Percentiles rank a stretch among this genome's conserved stretches.
These are phyloP conservation scores for Paramarasmius palmivorus DNA, from an alignment of 1,284 basidiomycete species.

Conservation along the genomic window DNA sequence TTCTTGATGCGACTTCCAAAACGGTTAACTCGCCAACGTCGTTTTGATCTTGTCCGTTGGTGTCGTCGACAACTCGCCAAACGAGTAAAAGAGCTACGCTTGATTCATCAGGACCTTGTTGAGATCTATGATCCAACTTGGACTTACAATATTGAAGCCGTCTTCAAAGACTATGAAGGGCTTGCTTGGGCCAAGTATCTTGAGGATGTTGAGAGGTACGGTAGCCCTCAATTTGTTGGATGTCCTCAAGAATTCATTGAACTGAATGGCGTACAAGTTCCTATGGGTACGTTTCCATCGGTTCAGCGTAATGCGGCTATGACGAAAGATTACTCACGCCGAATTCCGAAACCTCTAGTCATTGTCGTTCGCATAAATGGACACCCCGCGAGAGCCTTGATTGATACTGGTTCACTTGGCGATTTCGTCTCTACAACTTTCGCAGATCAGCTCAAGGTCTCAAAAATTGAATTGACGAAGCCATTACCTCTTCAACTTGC, in stretches of 20 bases:
- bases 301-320: slow-evolving; percentile 1
- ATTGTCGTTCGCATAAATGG: slow-evolving; percentile 28
- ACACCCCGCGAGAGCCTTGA: slow-evolving; percentile 22
- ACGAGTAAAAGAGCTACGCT: too few relatives aligned
- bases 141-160: too few relatives aligned
- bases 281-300: too few relatives aligned
- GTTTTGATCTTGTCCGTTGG: neutral
- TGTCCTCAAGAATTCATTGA: too few relatives aligned
- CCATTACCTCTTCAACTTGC: slow-evolving; percentile 20
- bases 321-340: slow-evolving; percentile 18
- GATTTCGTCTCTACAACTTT: slow-evolving; percentile 35
- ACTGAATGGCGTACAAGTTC: neutral
- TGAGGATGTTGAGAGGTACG: too few relatives aligned
- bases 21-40: neutral
- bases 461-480: slow-evolving; percentile 13
- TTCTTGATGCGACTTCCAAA: neutral
- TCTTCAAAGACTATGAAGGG: neutral
- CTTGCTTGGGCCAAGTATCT: too few relatives aligned
- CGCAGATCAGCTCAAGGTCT: slow-evolving; percentile 32
- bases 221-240: too few relatives aligned
- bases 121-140: too few relatives aligned
- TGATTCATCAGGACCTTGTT: too few relatives aligned
- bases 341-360: slow-evolving; percentile 27
- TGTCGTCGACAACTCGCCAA: too few relatives aligned
- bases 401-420: slow-evolving; percentile 33